Conservation (phyloP, 139 green algal genomes). For the Desmodesmus armatus region DNA sequence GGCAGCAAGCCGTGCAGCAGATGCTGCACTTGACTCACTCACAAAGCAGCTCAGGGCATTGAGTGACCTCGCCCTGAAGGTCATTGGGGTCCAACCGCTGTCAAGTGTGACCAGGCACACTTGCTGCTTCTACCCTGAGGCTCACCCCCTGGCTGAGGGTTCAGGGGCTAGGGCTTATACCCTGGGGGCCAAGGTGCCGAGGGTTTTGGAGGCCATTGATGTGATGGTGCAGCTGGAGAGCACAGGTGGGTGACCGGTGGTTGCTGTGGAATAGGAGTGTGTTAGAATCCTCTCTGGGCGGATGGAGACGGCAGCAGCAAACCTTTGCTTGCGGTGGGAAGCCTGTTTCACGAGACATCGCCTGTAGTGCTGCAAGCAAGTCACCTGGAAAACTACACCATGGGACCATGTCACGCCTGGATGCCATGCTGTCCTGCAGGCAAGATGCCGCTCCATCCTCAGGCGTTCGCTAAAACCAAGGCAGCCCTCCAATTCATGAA, state of each 20-base stretch:
- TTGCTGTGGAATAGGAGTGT: no score
- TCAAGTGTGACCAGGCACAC: slow-evolving; percentile 67
- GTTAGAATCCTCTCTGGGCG: no score
- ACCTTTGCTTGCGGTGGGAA: no score
- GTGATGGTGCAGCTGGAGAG: slow-evolving; percentile 85
- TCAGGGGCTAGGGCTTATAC: background rate
- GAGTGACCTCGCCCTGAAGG: slow-evolving; percentile 67
- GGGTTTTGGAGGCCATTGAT: slow-evolving; percentile 78
- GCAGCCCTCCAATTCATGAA: no score
- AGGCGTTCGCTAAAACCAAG: slow-evolving; percentile 80
- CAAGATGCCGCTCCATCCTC: slow-evolving; percentile 70
- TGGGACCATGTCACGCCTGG: no score
- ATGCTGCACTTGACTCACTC: slow-evolving; percentile 73
- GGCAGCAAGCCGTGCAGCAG: slow-evolving; percentile 48
- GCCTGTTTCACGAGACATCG: no score
- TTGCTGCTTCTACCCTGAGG: slow-evolving; percentile 68
- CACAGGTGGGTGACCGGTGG: slow-evolving; percentile 70
- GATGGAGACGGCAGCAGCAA: no score
- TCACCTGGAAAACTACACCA: no score
- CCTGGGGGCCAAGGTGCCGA: slow-evolving; percentile 45
- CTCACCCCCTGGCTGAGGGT: slow-evolving; percentile 73
- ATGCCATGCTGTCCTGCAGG: slow-evolving; percentile 39
- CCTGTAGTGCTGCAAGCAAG: no score
- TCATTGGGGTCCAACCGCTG: slow-evolving; percentile 75
- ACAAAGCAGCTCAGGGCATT: slow-evolving; percentile 78